phyloP scores from a whole-genome alignment of 176 grass and related monocot genomes.

The Saccharum spontaneum region DNA sequence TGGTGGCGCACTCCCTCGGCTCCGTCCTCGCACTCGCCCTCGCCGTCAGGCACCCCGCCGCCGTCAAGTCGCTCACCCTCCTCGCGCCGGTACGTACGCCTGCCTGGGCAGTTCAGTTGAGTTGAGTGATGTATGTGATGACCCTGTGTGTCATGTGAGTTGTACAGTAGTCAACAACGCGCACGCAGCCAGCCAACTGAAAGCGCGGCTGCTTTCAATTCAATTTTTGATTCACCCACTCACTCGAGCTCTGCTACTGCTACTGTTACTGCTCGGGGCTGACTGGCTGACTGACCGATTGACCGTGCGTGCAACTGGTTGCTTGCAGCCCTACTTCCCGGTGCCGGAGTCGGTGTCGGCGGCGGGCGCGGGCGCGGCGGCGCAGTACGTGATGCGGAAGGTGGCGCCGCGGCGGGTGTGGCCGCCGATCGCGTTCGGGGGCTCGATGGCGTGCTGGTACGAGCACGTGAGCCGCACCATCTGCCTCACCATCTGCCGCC shows the following conservation, averaged over 20 bases:
- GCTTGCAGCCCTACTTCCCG: slow-evolving; percentile 73
- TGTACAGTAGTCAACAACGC: background rate
- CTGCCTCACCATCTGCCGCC: slow-evolving; percentile 88
- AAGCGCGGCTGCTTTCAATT: background rate
- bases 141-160: background rate
- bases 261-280: no score
- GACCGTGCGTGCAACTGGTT: no score
- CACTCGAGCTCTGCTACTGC: no score
- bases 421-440: slow-evolving; percentile 92
- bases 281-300: no score
- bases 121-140: no score
- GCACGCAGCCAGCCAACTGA: background rate
- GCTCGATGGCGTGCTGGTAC: slow-evolving; percentile 97
- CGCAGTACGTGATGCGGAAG: slow-evolving; percentile 79
- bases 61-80: slow-evolving; percentile 79
- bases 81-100: slow-evolving; percentile 54
- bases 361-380: slow-evolving; percentile 35
- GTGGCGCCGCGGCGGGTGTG: slow-evolving; percentile 92
- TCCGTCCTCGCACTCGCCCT: slow-evolving; percentile 83
- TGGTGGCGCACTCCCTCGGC: slow-evolving; percentile 87
- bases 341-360: slow-evolving; percentile 67
- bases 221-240: background rate
- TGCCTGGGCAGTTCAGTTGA: no score
- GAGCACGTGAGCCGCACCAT: slow-evolving; percentile 97
- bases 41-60: slow-evolving; percentile 70